Evolutionary conservation across 495 filamentous ascomycete genomes (phyloP), one percentile per base, ranked within the genome.

Genomic region (Corynascus novoguineensis): DNA sequence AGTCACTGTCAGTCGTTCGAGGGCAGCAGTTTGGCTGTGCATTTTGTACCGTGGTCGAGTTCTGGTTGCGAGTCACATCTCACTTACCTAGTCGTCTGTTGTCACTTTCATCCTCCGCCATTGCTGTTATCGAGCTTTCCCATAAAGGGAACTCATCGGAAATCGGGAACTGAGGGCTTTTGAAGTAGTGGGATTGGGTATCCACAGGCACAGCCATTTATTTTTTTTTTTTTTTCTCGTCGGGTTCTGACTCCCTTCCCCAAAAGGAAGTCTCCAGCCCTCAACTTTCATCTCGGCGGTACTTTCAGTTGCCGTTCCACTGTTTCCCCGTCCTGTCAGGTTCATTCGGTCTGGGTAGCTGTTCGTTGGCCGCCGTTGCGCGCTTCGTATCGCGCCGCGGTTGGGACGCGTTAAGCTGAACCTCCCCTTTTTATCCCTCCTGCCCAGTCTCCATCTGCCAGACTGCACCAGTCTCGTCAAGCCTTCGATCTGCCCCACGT

Each of bases 141-240:
- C 24, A 21, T 1, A 5, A 12, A 19, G 46, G 28, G 25, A 17
- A 22, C 14, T 47, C 46, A n/a, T 32, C 17, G 28, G 17, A 4
- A 5, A 41, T 48, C 28, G 17, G 28, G 28, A 5, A 10, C 17
- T 22, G 7, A 10, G 21, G 12, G 28, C n/a, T 12, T 14, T 32
- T 49, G 46, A 10, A 12, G 17, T n/a, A n/a, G n/a, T n/a, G 46
- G 17, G 17, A 22, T 17, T 27, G 46, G 29, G 52, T 32, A 24
- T 55, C 52, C 52, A 55, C 52, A n/a, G n/a, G n/a, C n/a, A n/a
- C n/a, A n/a, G 19, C 28, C 4, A 34, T 55, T 29, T 28, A 32
- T 11, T 35, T 55, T 52, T 53, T 53, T 53, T n/a, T 48, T n/a
- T 48, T 8, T 40, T 17, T n/a, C n/a, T n/a, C n/a, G n/a, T 29